Evolutionary conservation across 768 basidiomycete genomes (phyloP).

Genomic region (Lentinula guzmanii): DNA sequence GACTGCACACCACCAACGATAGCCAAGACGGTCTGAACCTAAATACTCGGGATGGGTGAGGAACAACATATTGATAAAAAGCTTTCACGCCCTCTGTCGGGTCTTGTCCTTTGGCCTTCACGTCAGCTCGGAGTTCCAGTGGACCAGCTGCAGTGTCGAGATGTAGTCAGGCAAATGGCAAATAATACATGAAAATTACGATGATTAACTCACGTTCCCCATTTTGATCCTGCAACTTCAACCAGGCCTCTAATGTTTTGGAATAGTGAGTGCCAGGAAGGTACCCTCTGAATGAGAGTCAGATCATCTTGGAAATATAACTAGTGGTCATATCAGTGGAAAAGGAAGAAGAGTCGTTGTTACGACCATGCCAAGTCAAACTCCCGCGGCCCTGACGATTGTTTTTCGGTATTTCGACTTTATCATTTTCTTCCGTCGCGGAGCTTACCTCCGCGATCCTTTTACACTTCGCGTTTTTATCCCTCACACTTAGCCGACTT

Average conservation of each 20-base stretch:
- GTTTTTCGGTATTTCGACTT: too few species aligned
- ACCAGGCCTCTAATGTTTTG: slow-evolving; percentile 63
- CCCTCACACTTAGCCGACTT: too few species aligned
- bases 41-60: too few species aligned
- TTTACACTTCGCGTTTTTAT: too few species aligned
- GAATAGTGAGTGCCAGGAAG: slow-evolving; percentile 61
- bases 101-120: slow-evolving; percentile 36
- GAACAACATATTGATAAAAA: slow-evolving; percentile 42
- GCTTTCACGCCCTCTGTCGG: slow-evolving; percentile 46
- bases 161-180: neutral
- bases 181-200: too few species aligned
- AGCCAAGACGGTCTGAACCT: neutral
- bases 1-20: too few species aligned
- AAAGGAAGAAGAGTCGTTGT: neutral
- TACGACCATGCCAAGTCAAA: too few species aligned
- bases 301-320: slow-evolving; percentile 63
- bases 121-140: slow-evolving; percentile 41
- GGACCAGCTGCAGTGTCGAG: slow-evolving; percentile 28
- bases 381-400: too few species aligned
- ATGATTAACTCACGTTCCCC: slow-evolving; percentile 25
- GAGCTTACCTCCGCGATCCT: too few species aligned
- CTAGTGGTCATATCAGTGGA: slow-evolving; percentile 17
- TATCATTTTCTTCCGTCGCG: too few species aligned
- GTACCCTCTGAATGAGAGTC: slow-evolving; percentile 52
- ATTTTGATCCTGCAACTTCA: slow-evolving; percentile 51